phyloP scores from a whole-genome alignment of 2,329 filamentous ascomycete species.

The Cordyceps sp. region DNA sequence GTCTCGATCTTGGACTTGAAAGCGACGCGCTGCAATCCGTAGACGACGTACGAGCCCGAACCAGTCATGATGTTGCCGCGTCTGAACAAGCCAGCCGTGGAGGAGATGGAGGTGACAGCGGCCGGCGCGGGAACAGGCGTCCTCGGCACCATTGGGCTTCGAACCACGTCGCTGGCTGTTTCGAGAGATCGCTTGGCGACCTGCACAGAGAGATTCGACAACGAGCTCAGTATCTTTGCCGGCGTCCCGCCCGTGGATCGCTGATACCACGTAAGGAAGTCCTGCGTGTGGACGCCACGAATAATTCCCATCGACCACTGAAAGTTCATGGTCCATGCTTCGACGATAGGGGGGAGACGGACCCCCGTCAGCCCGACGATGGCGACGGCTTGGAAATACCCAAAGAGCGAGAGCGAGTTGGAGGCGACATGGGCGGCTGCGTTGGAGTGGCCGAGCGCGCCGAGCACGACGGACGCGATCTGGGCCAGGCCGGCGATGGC shows the following conservation, averaged over 20 bases:
- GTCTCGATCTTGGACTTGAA: conserved; percentile 62
- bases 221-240: conserved; percentile 57
- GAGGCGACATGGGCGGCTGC: conserved; percentile 88
- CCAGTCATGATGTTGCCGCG: conserved; percentile 35
- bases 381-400: conserved; percentile 88
- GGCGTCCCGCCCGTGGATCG: conserved; percentile 79
- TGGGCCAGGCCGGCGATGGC: conserved; percentile 74
- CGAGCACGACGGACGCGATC: conserved; percentile 73
- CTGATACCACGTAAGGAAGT: conserved; percentile 89
- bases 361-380: conserved; percentile 77
- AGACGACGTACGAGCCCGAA: conserved; percentile 45
- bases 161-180: conserved; percentile 15
- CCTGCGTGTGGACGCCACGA: conserved; percentile 69
- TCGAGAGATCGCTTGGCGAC: conserved; percentile 48
- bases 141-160: conserved; percentile 31
- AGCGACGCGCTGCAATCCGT: conserved; percentile 76
- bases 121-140: conserved; percentile 1
- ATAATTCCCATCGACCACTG: conserved; percentile 98
- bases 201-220: conserved; percentile 65
- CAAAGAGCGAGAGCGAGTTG: conserved; percentile 84
- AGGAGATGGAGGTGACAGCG: conserved; percentile 8
- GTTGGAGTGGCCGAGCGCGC: conserved; percentile 81
- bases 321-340: conserved; percentile 93
- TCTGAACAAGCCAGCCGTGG: conserved; percentile 29
- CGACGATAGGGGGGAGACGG: conserved; percentile 69